Conservation (phyloP, 441 rosid genomes). For the Rhodomyrtus psidioides region DNA sequence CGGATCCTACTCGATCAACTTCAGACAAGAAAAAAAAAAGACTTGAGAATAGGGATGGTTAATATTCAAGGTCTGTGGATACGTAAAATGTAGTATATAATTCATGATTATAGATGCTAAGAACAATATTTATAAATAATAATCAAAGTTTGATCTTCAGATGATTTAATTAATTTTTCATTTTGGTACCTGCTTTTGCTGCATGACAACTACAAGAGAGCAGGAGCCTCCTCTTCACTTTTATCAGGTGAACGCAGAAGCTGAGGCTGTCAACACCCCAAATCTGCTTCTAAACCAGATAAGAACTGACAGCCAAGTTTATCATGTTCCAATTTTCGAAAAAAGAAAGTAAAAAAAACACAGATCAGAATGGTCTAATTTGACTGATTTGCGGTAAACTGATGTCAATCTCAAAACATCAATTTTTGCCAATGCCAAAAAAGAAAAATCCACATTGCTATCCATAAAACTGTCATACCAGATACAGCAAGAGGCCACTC, state of each 20-base stretch:
- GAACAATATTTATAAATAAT: background rate
- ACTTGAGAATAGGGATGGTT: background rate
- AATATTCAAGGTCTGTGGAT: background rate
- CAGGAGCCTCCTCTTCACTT: background rate
- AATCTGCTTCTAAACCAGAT: background rate
- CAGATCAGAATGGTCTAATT: background rate
- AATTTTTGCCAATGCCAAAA: background rate
- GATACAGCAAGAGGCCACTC: background rate
- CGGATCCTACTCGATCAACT: too few species aligned
- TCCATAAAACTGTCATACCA: background rate
- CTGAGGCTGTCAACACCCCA: too few species aligned
- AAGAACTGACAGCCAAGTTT: too few species aligned
- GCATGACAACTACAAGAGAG: background rate
- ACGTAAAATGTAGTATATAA: background rate
- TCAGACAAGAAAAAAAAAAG: too few species aligned
- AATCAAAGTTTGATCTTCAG: background rate
- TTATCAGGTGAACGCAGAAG: too few species aligned
- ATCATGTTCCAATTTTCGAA: background rate
- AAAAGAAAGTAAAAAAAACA: too few species aligned
- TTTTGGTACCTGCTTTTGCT: background rate
- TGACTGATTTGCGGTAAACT: background rate
- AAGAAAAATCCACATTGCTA: too few species aligned
- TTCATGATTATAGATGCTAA: background rate
- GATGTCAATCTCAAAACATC: background rate
- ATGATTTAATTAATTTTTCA: background rate